Base-by-base conservation (phyloP, 2,329 filamentous ascomycete species). In the Ceratocystis albifundus region DNA sequence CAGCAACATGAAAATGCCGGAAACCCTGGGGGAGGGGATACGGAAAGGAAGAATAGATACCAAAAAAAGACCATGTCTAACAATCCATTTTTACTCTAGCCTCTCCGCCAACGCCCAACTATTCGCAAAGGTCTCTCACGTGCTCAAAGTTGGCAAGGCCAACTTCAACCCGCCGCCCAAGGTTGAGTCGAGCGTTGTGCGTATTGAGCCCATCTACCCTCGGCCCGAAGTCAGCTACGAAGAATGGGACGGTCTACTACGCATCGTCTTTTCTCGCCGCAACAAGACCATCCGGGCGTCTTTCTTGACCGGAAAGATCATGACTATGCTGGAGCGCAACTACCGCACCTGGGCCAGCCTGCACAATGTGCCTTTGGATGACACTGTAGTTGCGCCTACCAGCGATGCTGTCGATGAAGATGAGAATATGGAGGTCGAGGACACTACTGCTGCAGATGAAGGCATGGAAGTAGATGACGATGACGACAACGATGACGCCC, bases 81-180 rank as follows among this genome's bases (percentile, higher is more conserved):
- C 30, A 64, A 63, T 17, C 7, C 25, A n/a, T 28, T 4, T 17
- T 8, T 36, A 36, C 32, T 22, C 2, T 48, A 68, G 66, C n/a
- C 80, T 97, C 30, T 89, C 85, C 1, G 93, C 96, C 67, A 97
- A 97, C 72, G 90, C 89, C 20, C 93, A 97, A 74, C 96, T 97
- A 81, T 96, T 79, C 75, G 89, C 80, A 68, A 80, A 79, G 68
- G 80, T 81, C 72, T 80, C 79, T n/a, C 79, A 82, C 75, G 85
- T 96, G 71, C 90, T 96, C 87, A 96, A 96, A 78, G 93, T 97
- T 59, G 91, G 92, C 70, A 89, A 88, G 77, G 94, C 95, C 77
- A 97, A 97, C 78, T 99, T 97, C 82, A 90, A 90, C 69, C 94
- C 94, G 0, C 93, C 94, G 0, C 94, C 94, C 7, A 84, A 90